Evolutionary conservation across 805 yeast genomes (phyloP).

Genomic region (Torulaspora quercuum): DNA sequence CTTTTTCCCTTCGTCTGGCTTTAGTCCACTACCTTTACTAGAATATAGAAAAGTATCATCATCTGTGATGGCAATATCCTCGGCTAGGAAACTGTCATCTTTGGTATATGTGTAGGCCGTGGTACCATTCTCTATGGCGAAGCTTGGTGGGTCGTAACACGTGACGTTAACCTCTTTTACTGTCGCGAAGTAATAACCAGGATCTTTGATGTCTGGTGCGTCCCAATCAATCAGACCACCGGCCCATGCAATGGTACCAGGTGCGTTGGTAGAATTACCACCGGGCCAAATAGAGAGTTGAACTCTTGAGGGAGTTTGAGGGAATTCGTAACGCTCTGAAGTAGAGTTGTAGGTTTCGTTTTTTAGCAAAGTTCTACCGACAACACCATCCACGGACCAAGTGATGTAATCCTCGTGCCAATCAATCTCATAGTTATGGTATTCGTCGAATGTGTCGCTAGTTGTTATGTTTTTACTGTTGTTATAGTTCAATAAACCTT

Average conservation of each 20-base stretch:
- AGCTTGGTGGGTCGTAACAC: constrained; percentile 71
- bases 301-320: constrained; percentile 72
- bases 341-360: constrained; percentile 63
- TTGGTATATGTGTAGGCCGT: constrained; percentile 53
- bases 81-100: constrained; percentile 46
- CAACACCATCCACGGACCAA: constrained; percentile 72
- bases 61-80: constrained; percentile 57
- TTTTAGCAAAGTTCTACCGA: constrained; percentile 61
- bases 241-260: constrained; percentile 76
- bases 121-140: constrained; percentile 44
- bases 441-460: constrained; percentile 57
- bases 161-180: constrained; percentile 57
- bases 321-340: constrained; percentile 50
- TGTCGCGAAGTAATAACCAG: constrained; percentile 78
- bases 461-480: constrained; percentile 46
- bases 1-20: constrained; percentile 42
- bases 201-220: constrained; percentile 62
- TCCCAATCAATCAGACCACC: constrained; percentile 88
- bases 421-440: constrained; percentile 73
- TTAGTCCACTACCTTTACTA: constrained; percentile 61
- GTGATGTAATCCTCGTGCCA: constrained; percentile 70
- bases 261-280: constrained; percentile 51
- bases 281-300: constrained; percentile 79
- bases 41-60: constrained; percentile 58
- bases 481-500: constrained; percentile 67